Conservation (phyloP, 2,329 filamentous ascomycete species). For the Aspergillus transmontanensis region DNA sequence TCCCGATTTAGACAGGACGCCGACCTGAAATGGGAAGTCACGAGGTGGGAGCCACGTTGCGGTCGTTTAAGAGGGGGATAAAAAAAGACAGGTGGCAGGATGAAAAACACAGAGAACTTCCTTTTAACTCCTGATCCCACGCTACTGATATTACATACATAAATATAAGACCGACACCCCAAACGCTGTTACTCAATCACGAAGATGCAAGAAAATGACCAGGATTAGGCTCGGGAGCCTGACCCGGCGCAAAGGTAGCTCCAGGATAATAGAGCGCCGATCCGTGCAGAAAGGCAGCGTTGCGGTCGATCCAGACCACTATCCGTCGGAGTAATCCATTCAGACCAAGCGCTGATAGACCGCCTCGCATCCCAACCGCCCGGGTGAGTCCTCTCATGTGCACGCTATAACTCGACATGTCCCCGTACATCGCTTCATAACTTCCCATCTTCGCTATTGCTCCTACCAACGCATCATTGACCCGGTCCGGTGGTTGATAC, state of each 20-base stretch:
- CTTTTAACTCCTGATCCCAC: background rate
- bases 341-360: conserved; percentile 46
- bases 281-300: conserved; percentile 42
- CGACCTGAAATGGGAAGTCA: too few species aligned
- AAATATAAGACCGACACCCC: background rate
- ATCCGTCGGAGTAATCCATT: conserved; percentile 51
- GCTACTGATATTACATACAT: background rate
- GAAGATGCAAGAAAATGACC: conserved; percentile 36
- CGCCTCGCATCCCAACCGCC: conserved; percentile 50
- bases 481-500: conserved; percentile 26
- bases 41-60: background rate
- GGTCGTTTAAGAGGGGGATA: background rate
- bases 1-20: background rate
- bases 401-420: conserved; percentile 43
- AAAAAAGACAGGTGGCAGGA: background rate
- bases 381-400: conserved; percentile 52
- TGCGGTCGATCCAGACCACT: conserved; percentile 53
- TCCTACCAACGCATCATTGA: conserved; percentile 49
- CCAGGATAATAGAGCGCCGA: conserved; percentile 36
- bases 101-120: background rate
- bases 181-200: background rate
- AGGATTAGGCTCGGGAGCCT: conserved; percentile 33
- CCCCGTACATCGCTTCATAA: conserved; percentile 56
- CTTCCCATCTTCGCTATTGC: conserved; percentile 56
- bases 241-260: conserved; percentile 28